phyloP scores from a whole-genome alignment of 441 rosid genomes.

The Corymbia citriodora region DNA sequence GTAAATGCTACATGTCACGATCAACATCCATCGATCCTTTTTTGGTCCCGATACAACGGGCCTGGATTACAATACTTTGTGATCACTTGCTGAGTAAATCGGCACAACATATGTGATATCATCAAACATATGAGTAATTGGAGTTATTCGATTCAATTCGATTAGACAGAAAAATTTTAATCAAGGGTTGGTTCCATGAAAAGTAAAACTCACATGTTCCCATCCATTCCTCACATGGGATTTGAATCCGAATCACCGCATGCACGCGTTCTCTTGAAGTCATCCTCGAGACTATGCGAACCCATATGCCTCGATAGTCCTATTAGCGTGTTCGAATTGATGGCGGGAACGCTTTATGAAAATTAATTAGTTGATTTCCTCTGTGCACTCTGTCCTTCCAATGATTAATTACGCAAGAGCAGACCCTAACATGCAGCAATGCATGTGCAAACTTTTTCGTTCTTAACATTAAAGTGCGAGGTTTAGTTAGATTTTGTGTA shows the following conservation, averaged over 20 bases:
- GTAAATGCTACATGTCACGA: neutral
- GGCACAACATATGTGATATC: neutral
- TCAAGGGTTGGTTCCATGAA: neutral
- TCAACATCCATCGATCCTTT: neutral
- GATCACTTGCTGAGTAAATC: neutral
- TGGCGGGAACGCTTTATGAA: neutral
- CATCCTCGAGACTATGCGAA: neutral
- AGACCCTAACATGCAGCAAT: neutral
- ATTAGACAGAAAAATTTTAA: neutral
- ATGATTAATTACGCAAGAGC: neutral
- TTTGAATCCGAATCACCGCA: neutral
- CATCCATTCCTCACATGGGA: neutral
- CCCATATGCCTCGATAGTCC: neutral
- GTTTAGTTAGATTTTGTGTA: neutral
- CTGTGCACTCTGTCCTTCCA: neutral
- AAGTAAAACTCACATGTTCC: neutral
- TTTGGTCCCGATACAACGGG: neutral
- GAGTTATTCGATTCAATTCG: neutral
- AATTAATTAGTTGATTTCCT: neutral
- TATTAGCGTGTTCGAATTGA: neutral
- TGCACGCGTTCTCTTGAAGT: neutral
- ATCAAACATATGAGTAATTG: neutral
- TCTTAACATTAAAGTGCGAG: neutral
- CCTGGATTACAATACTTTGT: neutral
- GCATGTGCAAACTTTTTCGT: neutral